Evolutionary conservation across 805 yeast species (phyloP), one percentile per base, ranked within the genome.

Genomic region (Myxozyma lipomycoides): DNA sequence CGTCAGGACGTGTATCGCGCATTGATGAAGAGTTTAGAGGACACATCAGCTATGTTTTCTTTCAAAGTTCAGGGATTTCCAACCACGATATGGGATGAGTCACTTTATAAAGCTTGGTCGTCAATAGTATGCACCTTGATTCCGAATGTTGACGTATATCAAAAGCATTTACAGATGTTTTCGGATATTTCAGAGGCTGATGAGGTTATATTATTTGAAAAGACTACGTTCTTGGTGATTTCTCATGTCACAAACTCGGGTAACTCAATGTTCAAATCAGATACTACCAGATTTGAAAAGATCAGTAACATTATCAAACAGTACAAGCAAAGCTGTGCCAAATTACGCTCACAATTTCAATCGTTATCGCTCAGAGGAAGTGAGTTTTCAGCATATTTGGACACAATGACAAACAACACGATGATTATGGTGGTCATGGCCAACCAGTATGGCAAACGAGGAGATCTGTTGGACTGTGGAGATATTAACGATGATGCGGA

Each of bases 71-170:
- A 79, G 15, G 97, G 97, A 1, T 91, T 89, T 65, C 91, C 96
- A 4, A 93, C 98, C 0, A 86, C 96, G 1, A 91, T 91, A 50
- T 91, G 98, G 98, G 97, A 91, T 70, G 98, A 91, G 67, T 82
- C 91, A 63, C 73, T 91, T 51, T 93, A 91, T 67, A 90, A 86
- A 67, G 98, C 98, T 1, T 93, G 98, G 98, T 86, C 96, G 2
- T 86, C 83, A 44, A 91, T 93, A 52, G 97, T 93, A 32, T 90
- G 98, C 64, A 85, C 96, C 1, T 74, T 93, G 59, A 91, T 93
- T 50, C 97, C 98, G 12, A 91, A 93, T 63, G 90, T 91, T 78
- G 76, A 79, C 35, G 70, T 81, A 15, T 85, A 88, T 63, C 91
- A 91, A 67, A 78, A 78, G 51, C 84, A 86, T 64, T 73, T 93